Evolutionary conservation across 176 grass and related monocot species (phyloP).

Genomic region (Oryza glumipatula): DNA sequence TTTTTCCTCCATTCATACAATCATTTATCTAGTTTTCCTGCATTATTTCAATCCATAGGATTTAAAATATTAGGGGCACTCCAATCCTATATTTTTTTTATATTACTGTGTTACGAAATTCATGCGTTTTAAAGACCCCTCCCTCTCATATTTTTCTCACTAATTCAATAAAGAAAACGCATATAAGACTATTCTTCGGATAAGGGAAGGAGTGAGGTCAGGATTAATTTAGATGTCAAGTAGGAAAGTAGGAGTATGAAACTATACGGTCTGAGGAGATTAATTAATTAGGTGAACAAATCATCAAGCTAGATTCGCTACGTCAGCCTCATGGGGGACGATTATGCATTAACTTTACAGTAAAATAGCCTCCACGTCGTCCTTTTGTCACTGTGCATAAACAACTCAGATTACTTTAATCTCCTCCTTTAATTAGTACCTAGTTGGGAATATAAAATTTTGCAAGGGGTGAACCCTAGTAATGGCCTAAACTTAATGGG

Average conservation of each 20-base stretch:
- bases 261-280: not conserved
- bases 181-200: not conserved
- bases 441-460: constrained; percentile 46
- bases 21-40: no score
- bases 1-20: no score
- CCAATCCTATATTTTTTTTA: no score
- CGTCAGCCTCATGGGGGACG: constrained; percentile 19
- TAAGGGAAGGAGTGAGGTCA: no score
- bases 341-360: constrained; percentile 31
- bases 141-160: not conserved
- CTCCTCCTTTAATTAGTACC: constrained; percentile 32
- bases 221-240: constrained; percentile 13
- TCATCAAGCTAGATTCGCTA: constrained; percentile 40
- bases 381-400: constrained; percentile 35
- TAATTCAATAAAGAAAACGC: not conserved
- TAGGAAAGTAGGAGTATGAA: constrained; percentile 3
- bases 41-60: no score
- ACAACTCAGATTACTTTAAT: constrained; percentile 31
- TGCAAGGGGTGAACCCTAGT: constrained; percentile 34
- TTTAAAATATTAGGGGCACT: no score
- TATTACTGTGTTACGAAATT: no score
- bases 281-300: constrained; percentile 33
- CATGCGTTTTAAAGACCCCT: no score
- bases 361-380: constrained; percentile 41
- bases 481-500: constrained; percentile 38